Evolutionary conservation across 768 basidiomycete species (phyloP), one percentile per base, ranked within the genome.

Genomic region (Ephemerocybe angulata): DNA sequence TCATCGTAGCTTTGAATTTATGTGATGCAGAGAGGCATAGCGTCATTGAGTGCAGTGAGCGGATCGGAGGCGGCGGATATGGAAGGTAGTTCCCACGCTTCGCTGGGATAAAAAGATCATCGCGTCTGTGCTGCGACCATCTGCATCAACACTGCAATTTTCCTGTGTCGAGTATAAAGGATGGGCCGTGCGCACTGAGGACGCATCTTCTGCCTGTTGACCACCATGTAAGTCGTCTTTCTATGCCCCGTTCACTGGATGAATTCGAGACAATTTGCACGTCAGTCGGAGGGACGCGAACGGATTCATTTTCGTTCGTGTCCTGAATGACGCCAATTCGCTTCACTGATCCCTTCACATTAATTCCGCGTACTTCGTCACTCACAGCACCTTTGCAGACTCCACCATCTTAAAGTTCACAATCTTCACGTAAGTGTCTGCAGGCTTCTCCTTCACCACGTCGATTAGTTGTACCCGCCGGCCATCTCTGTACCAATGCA

Each of bases 261-360:
- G 48, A 50, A n/a, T 50, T 30, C 29, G 48, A 44, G 29, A 30
- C 17, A 12, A 55, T 56, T 56, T 56, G 55, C 55, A 56, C 55
- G 55, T 56, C 55, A 56, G 55, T 56, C 55, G 55, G 25, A 56
- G n/a, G 17, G 44, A 5, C 25, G 28, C 21, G 37, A 19, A 31
- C n/a, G n/a, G n/a, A n/a, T 33, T 38, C 12, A 15, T 21, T 37
- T 44, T 30, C 24, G 19, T 12, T 25, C 15, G 3, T 19, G 12
- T 41, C 21, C 35, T 24, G n/a, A 10, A 50, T 50, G 55, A 28
- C 55, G 55, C 37, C 40, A 56, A 42, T 56, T 56, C 55, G 55
- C 55, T 28, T 56, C 25, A 22, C 55, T 56, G 55, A 56, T 35
- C 31, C 40, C 28, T 41, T 40, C 22, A n/a, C n/a, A n/a, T n/a